These are phyloP conservation scores for Cytospora chrysosperma DNA, from an alignment of 2,329 filamentous ascomycete species.

Conservation along the genomic window DNA sequence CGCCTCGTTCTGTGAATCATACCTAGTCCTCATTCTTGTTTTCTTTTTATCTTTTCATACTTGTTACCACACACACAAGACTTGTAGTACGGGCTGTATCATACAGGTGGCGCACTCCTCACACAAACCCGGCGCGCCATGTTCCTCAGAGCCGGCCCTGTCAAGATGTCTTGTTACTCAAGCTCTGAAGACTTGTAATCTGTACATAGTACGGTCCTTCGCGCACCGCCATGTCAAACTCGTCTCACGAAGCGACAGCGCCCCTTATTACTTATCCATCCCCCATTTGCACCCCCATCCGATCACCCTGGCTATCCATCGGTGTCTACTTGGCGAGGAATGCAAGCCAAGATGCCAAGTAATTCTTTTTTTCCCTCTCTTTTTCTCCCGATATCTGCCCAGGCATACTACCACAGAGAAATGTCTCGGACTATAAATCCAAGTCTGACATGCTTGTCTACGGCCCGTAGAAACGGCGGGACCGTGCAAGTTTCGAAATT, in stretches of 20 bases:
- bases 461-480: not conserved
- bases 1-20: not conserved
- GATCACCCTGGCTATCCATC: not conserved
- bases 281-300: not conserved
- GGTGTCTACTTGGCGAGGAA: constrained; percentile 8
- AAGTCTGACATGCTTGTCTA: not conserved
- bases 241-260: not conserved
- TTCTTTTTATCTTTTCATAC: not conserved
- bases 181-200: not conserved
- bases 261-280: not conserved
- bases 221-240: not conserved
- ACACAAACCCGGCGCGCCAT: not conserved
- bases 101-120: not conserved
- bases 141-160: not conserved
- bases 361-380: too few relatives aligned
- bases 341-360: not conserved
- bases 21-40: not conserved
- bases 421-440: not conserved
- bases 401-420: too few relatives aligned
- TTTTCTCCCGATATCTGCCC: too few relatives aligned
- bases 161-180: not conserved
- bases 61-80: too few relatives aligned
- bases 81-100: too few relatives aligned
- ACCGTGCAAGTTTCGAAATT: not conserved
- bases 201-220: not conserved